Base-by-base conservation (phyloP, 2,329 filamentous ascomycete species). In the Cercospora beticola region DNA sequence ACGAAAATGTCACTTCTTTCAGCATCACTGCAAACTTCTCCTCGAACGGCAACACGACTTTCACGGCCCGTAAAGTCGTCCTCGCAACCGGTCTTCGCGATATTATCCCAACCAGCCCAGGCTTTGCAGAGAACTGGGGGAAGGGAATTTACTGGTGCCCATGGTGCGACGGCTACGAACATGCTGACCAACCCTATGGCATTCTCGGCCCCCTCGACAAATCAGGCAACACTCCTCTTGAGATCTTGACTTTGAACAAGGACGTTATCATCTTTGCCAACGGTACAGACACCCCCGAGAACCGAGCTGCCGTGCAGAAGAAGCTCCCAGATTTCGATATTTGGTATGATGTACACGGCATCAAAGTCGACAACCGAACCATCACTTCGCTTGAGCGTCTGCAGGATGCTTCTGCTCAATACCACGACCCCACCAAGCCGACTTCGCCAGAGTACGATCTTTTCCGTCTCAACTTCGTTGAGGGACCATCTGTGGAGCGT, bases 111-210 rank as follows among this genome's bases (percentile, higher is more conserved):
- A 67, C 69, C 31, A 56, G 71, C 21, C 62, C 68, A 26, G 73
- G 73, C 7, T 73, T 72, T 64, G 60, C 14, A 16, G 73, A 72
- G 30, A 73, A 70, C 54, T 75, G 72, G 72, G 71, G 69, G 28
- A 56, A 62, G 10, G 70, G 68, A 26, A 71, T 74, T 18, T 75
- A 75, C 56, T 71, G 73, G 66, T 74, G 73, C 58, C 68, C 69
- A 14, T 72, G 73, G 64, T 73, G 73, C 49, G 73, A 74, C 43
- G 73, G 73, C n/a, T 70, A 67, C 57, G 67, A 71, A 31, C 69
- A 69, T 59, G 64, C 36, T 14, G 64, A 71, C 36, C 67, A 69
- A 18, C 33, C 61, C 6, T 56, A 61, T n/a, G 69, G 67, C 16
- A 52, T 71, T 21, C 60, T 71, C 16, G 67, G 67, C 10, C 67